These are phyloP conservation scores for Aspergillus saccharolyticus DNA, from an alignment of 495 filamentous ascomycete genomes.

Conservation along the genomic window DNA sequence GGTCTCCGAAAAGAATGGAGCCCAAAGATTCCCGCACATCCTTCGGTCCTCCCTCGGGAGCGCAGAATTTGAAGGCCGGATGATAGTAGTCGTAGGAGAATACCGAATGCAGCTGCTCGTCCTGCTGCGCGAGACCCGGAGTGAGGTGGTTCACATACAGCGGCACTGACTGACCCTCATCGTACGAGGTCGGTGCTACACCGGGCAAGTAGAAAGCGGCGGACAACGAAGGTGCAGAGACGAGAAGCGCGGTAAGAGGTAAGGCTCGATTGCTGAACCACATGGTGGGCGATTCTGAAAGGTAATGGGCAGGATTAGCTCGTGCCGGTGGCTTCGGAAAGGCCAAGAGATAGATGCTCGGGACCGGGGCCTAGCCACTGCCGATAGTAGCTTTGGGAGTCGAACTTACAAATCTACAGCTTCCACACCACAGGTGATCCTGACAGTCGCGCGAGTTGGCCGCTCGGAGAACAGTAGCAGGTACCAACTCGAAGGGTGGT, in stretches of 20 bases:
- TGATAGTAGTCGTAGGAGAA: conserved; percentile 96
- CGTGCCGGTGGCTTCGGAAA: neutral
- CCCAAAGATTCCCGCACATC: conserved; percentile 83
- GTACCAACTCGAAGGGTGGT: neutral
- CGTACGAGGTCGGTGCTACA: conserved; percentile 90
- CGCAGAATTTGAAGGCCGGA: conserved; percentile 78
- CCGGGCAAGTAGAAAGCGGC: conserved; percentile 93
- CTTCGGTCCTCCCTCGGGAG: conserved; percentile 65
- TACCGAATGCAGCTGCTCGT: conserved; percentile 80
- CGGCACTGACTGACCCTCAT: conserved; percentile 67
- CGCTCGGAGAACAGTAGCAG: neutral
- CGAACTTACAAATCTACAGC: conserved; percentile 21
- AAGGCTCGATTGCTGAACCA: conserved; percentile 31
- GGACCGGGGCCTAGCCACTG: conserved; percentile 7
- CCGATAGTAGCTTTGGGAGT: neutral
- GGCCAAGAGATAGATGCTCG: conserved; percentile 5
- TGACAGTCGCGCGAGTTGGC: conserved; percentile 13
- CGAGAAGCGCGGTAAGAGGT: conserved; percentile 26
- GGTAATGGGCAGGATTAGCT: conserved; percentile 15
- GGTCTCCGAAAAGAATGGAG: conserved; percentile 94
- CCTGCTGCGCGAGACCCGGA: conserved; percentile 66
- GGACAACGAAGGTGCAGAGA: conserved; percentile 45
- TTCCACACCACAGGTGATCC: conserved; percentile 10
- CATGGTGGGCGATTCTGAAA: conserved; percentile 30
- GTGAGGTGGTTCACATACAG: conserved; percentile 91